Base-by-base conservation (phyloP, 495 filamentous ascomycete genomes). In the Hypoxylon intermedium region DNA sequence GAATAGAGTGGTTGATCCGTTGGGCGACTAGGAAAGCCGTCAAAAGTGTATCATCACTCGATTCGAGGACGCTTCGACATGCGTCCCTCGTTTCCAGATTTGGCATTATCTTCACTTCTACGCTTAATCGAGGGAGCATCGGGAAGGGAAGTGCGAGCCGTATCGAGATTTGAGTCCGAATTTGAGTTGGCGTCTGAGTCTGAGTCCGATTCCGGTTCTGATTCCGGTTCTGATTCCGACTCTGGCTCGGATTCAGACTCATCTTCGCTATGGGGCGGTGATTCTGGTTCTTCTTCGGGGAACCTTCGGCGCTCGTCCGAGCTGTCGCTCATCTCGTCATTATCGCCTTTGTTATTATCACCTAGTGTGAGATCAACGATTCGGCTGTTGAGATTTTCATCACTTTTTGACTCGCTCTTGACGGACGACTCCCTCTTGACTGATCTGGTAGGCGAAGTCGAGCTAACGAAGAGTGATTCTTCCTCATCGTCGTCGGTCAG, bases 81-180 rank as follows among this genome's bases (percentile, higher is more conserved):
- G 7, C n/a, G 40, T 16, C 6, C 48, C 3, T 34, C 40, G 9
- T 31, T 18, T 13, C 18, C 2, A 30, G 30, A 38, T 3, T 43
- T n/a, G 5, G 24, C 3, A 26, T 3, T 26, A 26, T 26, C 24
- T 26, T n/a, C 9, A 12, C 9, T 6, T 28, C 42, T 12, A 13
- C 43, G 50, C 13, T 55, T 47, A 11, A 45, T 20, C n/a, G 58
- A 49, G 15, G n/a, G 58, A 38, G 24, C 4, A 26, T 3, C 7
- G 24, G 7, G 24, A 26, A 26, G 3, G 24, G 24, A 26, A n/a
- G n/a, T n/a, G n/a, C n/a, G n/a, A n/a, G n/a, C n/a, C n/a, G n/a
- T n/a, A n/a, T n/a, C n/a, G n/a, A n/a, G n/a, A n/a, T n/a, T n/a
- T n/a, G n/a, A n/a, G n/a, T n/a, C n/a, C n/a, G n/a, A n/a, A n/a